Evolutionary conservation across 805 yeast genomes (phyloP).

Genomic region (Wickerhamomyces canadensis): DNA sequence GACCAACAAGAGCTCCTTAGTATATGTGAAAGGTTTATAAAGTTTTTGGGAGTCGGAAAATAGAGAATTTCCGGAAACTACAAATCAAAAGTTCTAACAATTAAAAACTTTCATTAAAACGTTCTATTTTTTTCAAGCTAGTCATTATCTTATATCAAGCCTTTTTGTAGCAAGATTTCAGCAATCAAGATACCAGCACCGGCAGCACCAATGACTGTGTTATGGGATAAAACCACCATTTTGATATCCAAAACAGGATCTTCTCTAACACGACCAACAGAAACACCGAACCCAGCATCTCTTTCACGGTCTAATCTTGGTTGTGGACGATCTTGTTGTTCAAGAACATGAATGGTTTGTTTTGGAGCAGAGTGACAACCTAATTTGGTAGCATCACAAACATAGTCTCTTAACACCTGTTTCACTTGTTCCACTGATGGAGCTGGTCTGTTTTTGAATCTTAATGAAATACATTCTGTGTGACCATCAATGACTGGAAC

Average conservation of each 20-base stretch:
- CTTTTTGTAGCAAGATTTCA: conserved; percentile 76
- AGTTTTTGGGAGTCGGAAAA: no score
- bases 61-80: no score
- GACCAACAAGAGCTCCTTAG: no score
- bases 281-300: conserved; percentile 88
- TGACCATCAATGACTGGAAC: conserved; percentile 98
- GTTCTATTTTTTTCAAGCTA: background rate
- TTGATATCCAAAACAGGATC: conserved; percentile 92
- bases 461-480: conserved; percentile 87
- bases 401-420: conserved; percentile 61
- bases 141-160: conserved; percentile 41
- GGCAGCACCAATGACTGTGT: conserved; percentile 97
- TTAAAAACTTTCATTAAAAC: no score
- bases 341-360: conserved; percentile 86
- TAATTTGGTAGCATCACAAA: conserved; percentile 73
- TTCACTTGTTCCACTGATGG: conserved; percentile 83
- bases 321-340: conserved; percentile 91
- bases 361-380: conserved; percentile 92
- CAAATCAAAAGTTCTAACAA: no score
- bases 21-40: no score
- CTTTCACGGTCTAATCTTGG: conserved; percentile 96
- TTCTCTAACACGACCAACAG: conserved; percentile 90
- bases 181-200: conserved; percentile 97
- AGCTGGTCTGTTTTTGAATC: conserved; percentile 75
- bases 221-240: conserved; percentile 96